Percentiles rank a stretch among this genome's conserved stretches.
These are phyloP conservation scores for Macadamia integrifolia DNA, from an alignment of 164 flowering plant genomes.

Conservation along the genomic window DNA sequence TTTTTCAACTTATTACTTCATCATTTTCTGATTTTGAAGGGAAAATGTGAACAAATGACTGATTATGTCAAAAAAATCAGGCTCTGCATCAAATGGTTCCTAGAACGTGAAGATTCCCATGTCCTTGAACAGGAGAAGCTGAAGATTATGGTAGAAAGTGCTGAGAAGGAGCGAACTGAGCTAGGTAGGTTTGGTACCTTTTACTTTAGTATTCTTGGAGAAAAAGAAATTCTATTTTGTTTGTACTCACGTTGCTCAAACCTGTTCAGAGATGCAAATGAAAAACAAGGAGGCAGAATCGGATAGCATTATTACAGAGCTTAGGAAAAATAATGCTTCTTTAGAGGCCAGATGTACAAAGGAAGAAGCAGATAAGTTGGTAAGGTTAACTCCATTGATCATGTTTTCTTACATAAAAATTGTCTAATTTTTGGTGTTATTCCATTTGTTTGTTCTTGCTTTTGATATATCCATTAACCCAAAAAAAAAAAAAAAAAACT, in stretches of 20 bases:
- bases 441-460: not conserved
- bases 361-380: conserved; percentile 67
- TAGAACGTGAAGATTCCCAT: conserved; percentile 44
- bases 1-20: too few relatives aligned
- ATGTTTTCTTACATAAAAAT: not conserved
- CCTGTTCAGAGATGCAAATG: conserved; percentile 36
- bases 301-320: conserved; percentile 37
- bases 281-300: conserved; percentile 61
- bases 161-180: conserved; percentile 43
- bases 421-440: not conserved
- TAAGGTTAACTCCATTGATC: conserved; percentile 16
- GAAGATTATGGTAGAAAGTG: conserved; percentile 25
- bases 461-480: not conserved
- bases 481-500: too few relatives aligned
- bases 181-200: conserved; percentile 32
- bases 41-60: conserved; percentile 58
- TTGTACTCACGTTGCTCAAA: not conserved
- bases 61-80: conserved; percentile 61
- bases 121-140: conserved; percentile 47
- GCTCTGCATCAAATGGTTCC: conserved; percentile 71
- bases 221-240: not conserved
- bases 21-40: conserved; percentile 30
- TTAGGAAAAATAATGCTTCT: conserved; percentile 34
- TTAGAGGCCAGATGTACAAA: conserved; percentile 43
- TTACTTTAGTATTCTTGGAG: not conserved